Conservation (phyloP, 345 rosid genomes). For the Orychophragmus violaceus region DNA sequence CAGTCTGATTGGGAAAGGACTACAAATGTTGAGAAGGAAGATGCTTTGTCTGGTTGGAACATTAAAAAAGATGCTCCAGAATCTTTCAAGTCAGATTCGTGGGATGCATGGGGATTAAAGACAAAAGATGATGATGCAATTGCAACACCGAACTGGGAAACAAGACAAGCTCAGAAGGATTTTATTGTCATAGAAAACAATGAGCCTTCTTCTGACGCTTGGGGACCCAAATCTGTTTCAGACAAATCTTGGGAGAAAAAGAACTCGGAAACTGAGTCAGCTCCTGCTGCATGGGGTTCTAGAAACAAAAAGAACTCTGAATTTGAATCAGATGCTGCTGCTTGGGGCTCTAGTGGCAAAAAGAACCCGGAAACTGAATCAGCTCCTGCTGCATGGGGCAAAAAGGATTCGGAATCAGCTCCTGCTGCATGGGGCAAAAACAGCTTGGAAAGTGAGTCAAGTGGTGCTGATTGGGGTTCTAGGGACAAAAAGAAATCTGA, state of each 20-base stretch:
- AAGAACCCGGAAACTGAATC: not conserved
- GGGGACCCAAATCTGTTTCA: constrained; percentile 20
- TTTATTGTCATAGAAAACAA: not conserved
- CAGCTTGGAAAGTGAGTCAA: not conserved
- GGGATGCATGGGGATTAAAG: constrained; percentile 32
- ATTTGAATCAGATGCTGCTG: not conserved
- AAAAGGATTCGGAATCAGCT: not conserved
- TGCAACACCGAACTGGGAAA: constrained; percentile 25
- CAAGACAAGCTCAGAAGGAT: constrained; percentile 14
- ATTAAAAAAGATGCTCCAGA: constrained; percentile 17
- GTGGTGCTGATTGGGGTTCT: constrained; percentile 10
- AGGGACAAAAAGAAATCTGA: constrained; percentile 21
- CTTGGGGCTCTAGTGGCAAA: not conserved
- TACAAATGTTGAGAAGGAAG: constrained; percentile 15
- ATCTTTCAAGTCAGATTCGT: constrained; percentile 25
- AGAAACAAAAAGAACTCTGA: not conserved
- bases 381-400: constrained; percentile 14
- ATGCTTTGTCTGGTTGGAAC: constrained; percentile 28
- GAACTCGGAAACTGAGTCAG: not conserved
- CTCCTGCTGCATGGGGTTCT: constrained; percentile 30
- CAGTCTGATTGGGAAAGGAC: constrained; percentile 30
- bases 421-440: constrained; percentile 15
- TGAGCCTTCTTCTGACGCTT: constrained; percentile 19
- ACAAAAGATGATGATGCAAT: constrained; percentile 28
- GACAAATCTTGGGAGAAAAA: constrained; percentile 20